Evolutionary conservation across 2,329 filamentous ascomycete genomes (phyloP).

Genomic region (Thermomyces lanuginosus): DNA sequence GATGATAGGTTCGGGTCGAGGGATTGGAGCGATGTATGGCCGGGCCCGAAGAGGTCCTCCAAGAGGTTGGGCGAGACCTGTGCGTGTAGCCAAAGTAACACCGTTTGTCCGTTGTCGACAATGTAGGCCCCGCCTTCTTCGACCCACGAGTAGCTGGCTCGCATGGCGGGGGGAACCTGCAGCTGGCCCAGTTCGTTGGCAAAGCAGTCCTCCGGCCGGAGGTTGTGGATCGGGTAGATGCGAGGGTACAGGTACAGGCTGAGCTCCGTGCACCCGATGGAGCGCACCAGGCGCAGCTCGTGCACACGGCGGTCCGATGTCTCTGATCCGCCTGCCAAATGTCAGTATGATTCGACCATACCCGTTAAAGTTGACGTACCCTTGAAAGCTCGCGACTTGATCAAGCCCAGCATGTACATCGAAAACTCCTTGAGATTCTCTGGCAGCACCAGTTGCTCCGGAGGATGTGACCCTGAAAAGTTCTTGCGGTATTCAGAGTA

Average conservation of each 20-base stretch:
- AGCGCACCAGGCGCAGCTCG: constrained; percentile 76
- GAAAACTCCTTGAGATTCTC: constrained; percentile 91
- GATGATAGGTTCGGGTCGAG: constrained; percentile 69
- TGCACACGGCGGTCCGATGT: constrained; percentile 80
- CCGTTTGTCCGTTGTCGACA: constrained; percentile 86
- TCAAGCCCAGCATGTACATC: constrained; percentile 83
- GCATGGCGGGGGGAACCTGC: constrained; percentile 61
- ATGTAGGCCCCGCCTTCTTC: constrained; percentile 90
- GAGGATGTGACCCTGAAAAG: constrained; percentile 71
- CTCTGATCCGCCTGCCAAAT: constrained; percentile 46
- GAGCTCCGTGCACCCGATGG: constrained; percentile 72
- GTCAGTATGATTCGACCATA: constrained; percentile 1
- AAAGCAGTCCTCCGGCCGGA: constrained; percentile 77
- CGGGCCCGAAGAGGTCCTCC: constrained; percentile 74
- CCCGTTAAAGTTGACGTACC: constrained; percentile 19
- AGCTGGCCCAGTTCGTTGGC: constrained; percentile 82
- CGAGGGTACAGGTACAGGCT: constrained; percentile 88
- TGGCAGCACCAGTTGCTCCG: constrained; percentile 83
- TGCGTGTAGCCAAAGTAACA: constrained; percentile 80
- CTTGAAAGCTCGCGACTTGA: constrained; percentile 89
- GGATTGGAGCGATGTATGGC: constrained; percentile 50
- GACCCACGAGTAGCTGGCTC: constrained; percentile 71
- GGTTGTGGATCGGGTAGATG: constrained; percentile 80
- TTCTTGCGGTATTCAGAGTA: constrained; percentile 85
- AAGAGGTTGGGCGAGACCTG: constrained; percentile 87